A percentile compares a stretch with the other conserved stretches of the same genome.
Evolutionary conservation across 2,329 filamentous ascomycete species (phyloP).

Genomic region (Ceratocystis colombiana): DNA sequence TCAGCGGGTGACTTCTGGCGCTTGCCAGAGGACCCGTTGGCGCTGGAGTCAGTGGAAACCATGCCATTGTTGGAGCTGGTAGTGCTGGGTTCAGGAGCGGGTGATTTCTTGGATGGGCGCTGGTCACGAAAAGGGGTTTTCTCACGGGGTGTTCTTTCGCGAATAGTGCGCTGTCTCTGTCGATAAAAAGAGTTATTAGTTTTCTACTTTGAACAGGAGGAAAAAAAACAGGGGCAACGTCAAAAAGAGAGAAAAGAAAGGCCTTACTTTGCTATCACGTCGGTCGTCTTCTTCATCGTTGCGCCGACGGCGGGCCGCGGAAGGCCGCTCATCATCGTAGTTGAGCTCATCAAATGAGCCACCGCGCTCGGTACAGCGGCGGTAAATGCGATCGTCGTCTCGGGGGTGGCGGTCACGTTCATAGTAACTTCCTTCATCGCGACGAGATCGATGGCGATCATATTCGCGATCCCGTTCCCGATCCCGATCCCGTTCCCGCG

Average conservation of each 20-base stretch:
- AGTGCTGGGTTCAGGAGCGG: neutral
- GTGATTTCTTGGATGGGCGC: slow-evolving; percentile 36
- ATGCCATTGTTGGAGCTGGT: slow-evolving; percentile 34
- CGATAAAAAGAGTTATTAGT: neutral
- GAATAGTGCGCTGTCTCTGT: slow-evolving; percentile 39
- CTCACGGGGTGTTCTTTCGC: slow-evolving; percentile 40
- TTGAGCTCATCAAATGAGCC: slow-evolving; percentile 79
- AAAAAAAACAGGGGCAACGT: neutral
- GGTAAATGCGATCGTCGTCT: slow-evolving; percentile 79
- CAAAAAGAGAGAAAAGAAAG: slow-evolving; percentile 26
- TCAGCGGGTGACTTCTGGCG: slow-evolving; percentile 21
- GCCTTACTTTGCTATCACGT: slow-evolving; percentile 54
- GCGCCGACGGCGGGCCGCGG: slow-evolving; percentile 55
- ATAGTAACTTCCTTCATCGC: slow-evolving; percentile 55
- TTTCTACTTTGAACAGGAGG: neutral
- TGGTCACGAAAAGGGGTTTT: slow-evolving; percentile 50
- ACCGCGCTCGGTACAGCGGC: slow-evolving; percentile 65
- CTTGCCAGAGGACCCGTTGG: slow-evolving; percentile 23
- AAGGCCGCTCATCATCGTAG: slow-evolving; percentile 67
- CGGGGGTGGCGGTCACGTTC: slow-evolving; percentile 79
- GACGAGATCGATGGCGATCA: slow-evolving; percentile 44
- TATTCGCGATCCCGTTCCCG: slow-evolving; percentile 34
- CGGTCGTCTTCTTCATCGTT: slow-evolving; percentile 67
- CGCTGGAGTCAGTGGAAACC: slow-evolving; percentile 38
- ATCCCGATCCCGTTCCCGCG: slow-evolving; percentile 28